Conservation (phyloP, 257 asterid genomes). For the Nyctanthes arbortristis region DNA sequence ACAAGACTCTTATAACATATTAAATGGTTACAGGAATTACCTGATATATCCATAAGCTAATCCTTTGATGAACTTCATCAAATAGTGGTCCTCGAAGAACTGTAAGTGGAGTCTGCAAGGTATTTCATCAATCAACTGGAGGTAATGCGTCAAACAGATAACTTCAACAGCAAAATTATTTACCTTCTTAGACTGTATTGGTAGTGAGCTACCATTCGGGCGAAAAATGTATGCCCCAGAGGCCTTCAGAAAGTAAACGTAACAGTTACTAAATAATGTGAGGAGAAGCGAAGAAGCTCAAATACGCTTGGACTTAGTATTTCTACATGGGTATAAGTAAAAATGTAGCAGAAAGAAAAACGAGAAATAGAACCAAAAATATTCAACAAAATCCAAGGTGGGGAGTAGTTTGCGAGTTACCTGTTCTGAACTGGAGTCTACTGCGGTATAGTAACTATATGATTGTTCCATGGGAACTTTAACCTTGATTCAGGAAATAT, state of each 20-base stretch:
- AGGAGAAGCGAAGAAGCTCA: too few relatives aligned
- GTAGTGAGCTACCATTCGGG: conserved; percentile 64
- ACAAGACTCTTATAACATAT: background rate
- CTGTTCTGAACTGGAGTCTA: conserved; percentile 38
- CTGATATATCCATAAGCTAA: conserved; percentile 92
- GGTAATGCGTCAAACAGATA: background rate
- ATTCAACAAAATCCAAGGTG: conserved; percentile 7
- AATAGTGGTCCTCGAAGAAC: conserved; percentile 74
- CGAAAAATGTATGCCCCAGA: conserved; percentile 94
- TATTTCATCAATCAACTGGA: conserved; percentile 8
- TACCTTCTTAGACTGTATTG: conserved; percentile 64
- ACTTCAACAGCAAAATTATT: conserved; percentile 4
- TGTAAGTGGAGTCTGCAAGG: conserved; percentile 52
- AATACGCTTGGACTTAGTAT: too few relatives aligned
- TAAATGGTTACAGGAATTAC: conserved; percentile 36
- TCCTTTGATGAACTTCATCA: conserved; percentile 90
- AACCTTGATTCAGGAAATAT: conserved; percentile 48
- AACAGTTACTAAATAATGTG: background rate
- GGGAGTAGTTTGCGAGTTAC: conserved; percentile 46
- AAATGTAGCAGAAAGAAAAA: background rate
- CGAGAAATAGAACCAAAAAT: background rate
- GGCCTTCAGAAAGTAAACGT: conserved; percentile 51
- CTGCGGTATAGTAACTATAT: conserved; percentile 74
- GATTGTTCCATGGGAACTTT: conserved; percentile 75
- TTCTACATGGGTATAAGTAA: background rate